These are phyloP conservation scores for Colletotrichum somersetense DNA, from an alignment of 2,329 filamentous ascomycete genomes.

Conservation along the genomic window DNA sequence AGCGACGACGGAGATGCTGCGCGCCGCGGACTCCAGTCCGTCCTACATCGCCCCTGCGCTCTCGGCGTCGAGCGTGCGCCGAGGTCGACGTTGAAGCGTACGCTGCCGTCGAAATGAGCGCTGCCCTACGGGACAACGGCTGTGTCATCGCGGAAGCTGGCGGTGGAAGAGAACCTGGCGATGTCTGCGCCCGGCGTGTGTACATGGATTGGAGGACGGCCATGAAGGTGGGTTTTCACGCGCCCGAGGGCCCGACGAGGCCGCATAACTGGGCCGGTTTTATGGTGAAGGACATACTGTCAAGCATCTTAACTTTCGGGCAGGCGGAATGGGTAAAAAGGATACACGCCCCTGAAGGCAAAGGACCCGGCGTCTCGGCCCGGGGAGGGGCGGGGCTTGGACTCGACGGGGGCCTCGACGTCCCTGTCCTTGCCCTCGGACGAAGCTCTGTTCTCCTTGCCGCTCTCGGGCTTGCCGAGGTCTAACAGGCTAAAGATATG, in stretches of 20 bases:
- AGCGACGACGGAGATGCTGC: slow-evolving; percentile 57
- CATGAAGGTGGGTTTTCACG: slow-evolving; percentile 76
- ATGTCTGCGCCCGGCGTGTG: slow-evolving; percentile 58
- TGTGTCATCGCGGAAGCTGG: slow-evolving; percentile 55
- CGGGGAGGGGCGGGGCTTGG: slow-evolving; percentile 42
- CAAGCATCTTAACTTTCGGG: slow-evolving; percentile 71
- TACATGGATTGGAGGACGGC: slow-evolving; percentile 66
- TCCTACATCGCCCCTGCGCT: slow-evolving; percentile 70
- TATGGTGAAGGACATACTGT: slow-evolving; percentile 68
- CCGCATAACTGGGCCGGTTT: slow-evolving; percentile 71
- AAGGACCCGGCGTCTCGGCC: slow-evolving; percentile 59
- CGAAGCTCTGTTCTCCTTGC: slow-evolving; percentile 41
- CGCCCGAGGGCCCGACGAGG: slow-evolving; percentile 74
- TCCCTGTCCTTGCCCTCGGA: slow-evolving; percentile 49
- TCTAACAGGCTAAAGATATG: too few relatives aligned
- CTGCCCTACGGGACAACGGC: slow-evolving; percentile 57
- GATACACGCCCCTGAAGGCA: slow-evolving; percentile 71
- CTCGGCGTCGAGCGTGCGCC: slow-evolving; percentile 70
- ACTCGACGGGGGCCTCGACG: slow-evolving; percentile 54
- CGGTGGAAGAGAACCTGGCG: slow-evolving; percentile 50
- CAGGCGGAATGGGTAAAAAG: slow-evolving; percentile 72
- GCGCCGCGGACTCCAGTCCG: slow-evolving; percentile 63
- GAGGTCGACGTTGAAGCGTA: slow-evolving; percentile 56
- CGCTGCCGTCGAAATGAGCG: slow-evolving; percentile 56
- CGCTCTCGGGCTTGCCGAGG: slow-evolving; percentile 48